These are phyloP conservation scores for Suillus tomentosus DNA, from an alignment of 768 basidiomycete genomes.

Conservation along the genomic window DNA sequence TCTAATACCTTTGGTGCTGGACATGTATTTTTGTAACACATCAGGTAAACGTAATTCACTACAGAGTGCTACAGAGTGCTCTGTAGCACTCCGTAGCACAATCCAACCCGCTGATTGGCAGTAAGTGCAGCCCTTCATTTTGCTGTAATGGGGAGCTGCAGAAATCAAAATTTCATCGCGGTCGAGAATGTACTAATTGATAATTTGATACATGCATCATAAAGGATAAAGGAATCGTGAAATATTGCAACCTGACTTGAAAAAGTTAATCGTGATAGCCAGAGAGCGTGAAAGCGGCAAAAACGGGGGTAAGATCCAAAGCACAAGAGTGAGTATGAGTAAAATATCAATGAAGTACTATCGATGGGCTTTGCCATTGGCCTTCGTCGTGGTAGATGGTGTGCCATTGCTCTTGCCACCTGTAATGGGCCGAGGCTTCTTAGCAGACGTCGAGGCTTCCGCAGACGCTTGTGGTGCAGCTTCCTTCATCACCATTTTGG, in stretches of 20 bases:
- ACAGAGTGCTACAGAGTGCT: too few species aligned
- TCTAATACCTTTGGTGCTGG: too few species aligned
- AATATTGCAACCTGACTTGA: conserved; percentile 27
- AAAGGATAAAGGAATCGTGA: conserved; percentile 27
- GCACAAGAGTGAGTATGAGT: conserved; percentile 16
- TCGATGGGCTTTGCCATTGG: conserved; percentile 65
- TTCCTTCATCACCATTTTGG: conserved; percentile 94
- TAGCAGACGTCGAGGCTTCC: conserved; percentile 46
- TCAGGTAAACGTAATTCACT: too few species aligned
- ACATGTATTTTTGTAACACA: too few species aligned
- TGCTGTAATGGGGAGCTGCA: too few species aligned
- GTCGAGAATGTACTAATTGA: background rate
- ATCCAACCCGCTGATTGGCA: too few species aligned
- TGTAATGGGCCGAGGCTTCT: conserved; percentile 60
- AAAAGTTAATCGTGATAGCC: conserved; percentile 21
- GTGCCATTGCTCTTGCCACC: conserved; percentile 56
- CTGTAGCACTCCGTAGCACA: too few species aligned
- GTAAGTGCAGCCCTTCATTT: too few species aligned
- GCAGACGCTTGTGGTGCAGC: conserved; percentile 57
- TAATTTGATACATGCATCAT: conserved; percentile 3
- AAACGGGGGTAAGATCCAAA: conserved; percentile 13
- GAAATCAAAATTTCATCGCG: background rate
- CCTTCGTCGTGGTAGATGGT: conserved; percentile 46
- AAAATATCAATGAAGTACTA: conserved; percentile 34
- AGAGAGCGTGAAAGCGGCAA: conserved; percentile 22